Conservation (phyloP, 2,329 filamentous ascomycete species). For the Diaporthe humulicola region DNA sequence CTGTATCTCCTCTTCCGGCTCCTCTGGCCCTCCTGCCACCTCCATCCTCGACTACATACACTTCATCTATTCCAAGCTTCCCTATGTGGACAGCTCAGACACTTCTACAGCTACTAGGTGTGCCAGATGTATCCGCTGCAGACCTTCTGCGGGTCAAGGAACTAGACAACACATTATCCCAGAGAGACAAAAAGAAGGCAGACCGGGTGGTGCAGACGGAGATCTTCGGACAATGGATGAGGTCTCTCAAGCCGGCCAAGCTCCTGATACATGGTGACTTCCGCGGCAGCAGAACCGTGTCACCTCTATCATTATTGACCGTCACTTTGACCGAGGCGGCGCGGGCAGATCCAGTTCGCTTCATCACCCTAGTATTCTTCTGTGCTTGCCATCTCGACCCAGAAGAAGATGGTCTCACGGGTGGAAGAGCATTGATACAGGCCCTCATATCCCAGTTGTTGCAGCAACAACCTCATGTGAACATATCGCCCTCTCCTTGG, state of each 20-base stretch:
- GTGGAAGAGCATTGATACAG: conserved; percentile 2
- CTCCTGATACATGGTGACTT: conserved; percentile 22
- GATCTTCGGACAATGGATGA: background rate
- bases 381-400: background rate
- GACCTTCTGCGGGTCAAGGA: background rate
- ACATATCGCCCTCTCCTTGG: background rate
- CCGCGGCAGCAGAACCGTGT: background rate
- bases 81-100: background rate
- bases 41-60: no score
- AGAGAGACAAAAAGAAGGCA: background rate
- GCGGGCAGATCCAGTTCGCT: background rate
- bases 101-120: background rate
- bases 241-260: background rate
- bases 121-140: background rate
- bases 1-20: background rate
- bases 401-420: background rate
- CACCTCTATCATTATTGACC: background rate
- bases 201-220: background rate
- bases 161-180: background rate
- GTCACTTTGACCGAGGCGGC: background rate
- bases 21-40: background rate
- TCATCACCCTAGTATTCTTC: conserved; percentile 7
- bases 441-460: background rate
- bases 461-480: background rate
- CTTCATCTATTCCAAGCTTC: accelerated